Conservation (phyloP, 805 yeast genomes). For the Metschnikowia rubicola region DNA sequence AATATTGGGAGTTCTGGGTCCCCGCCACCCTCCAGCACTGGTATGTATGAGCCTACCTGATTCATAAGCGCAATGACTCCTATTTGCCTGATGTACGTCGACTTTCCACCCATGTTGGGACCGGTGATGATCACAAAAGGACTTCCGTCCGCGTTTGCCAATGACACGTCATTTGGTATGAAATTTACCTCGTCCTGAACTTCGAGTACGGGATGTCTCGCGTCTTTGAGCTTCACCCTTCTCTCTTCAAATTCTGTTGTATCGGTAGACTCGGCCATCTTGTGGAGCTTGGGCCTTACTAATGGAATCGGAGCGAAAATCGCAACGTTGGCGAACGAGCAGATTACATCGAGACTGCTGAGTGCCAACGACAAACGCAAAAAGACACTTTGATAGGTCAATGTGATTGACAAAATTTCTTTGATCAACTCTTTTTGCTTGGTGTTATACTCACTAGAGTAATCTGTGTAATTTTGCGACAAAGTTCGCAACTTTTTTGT, state of each 20-base stretch:
- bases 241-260: conserved; percentile 34
- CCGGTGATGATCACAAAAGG: conserved; percentile 89
- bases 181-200: conserved; percentile 87
- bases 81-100: conserved; percentile 85
- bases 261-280: conserved; percentile 36
- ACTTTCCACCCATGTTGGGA: conserved; percentile 97
- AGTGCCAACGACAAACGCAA: conserved; percentile 61
- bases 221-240: conserved; percentile 56
- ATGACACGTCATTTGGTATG: conserved; percentile 82
- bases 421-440: conserved; percentile 77
- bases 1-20: conserved; percentile 75
- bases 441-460: conserved; percentile 63
- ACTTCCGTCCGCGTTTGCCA: conserved; percentile 44
- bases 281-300: conserved; percentile 67
- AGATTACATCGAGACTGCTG: conserved; percentile 78
- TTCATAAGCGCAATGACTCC: conserved; percentile 86
- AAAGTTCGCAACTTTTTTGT: conserved; percentile 60
- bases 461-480: conserved; percentile 54
- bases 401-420: conserved; percentile 76
- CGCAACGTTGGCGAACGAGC: conserved; percentile 80
- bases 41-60: conserved; percentile 87
- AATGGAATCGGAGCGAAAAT: conserved; percentile 78
- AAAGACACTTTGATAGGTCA: conserved; percentile 78
- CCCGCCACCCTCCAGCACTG: conserved; percentile 48
- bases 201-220: conserved; percentile 94